Evolutionary conservation across 345 rosid genomes (phyloP), one percentile per base, ranked within the genome.

Genomic region (Lumnitzera littorea): DNA sequence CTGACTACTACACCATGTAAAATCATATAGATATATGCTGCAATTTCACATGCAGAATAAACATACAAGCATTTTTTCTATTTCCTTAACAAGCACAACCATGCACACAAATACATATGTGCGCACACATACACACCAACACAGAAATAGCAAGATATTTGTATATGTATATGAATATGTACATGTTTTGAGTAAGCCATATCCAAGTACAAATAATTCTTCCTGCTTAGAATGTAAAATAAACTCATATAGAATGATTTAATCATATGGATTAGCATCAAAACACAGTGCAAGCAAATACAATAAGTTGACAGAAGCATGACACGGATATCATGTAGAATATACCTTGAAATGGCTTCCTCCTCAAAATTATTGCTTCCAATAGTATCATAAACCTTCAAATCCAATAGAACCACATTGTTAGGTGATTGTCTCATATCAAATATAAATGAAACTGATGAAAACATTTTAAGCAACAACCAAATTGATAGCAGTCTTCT

Each of bases 301-400:
- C 12, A 50, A 25, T 29, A 14, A 15, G 14, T 20, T 2, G 57
- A 31, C 12, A 6, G 56, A 53, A 23, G 29, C 17, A 15, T 53
- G 14, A 15, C 24, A 12, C 29, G 48, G 58, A 58, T 62, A 62
- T 55, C 17, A 23, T 15, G 53, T 2, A 24, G 16, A 47, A n/a
- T 25, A 41, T 64, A 90, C 99, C 97, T 82, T 67, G 95, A 81
- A 52, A 78, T 47, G 29, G 81, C 73, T 31, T 82, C 96, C 53
- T 86, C 96, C 36, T 90, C 96, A 13, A 64, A 74, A 70, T 79
- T 84, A 79, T 78, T 84, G 75, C 76, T 83, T 74, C 95, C 99
- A 68, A 73, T 74, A 48, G 85, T 80, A 74, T 94, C 99, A 78
- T 84, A 83, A 50, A 94, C 92, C 99, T 94, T 73, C 83, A 81